These are phyloP conservation scores for Cucurbita pepo DNA, from an alignment of 306 rosid genomes.

Conservation along the genomic window DNA sequence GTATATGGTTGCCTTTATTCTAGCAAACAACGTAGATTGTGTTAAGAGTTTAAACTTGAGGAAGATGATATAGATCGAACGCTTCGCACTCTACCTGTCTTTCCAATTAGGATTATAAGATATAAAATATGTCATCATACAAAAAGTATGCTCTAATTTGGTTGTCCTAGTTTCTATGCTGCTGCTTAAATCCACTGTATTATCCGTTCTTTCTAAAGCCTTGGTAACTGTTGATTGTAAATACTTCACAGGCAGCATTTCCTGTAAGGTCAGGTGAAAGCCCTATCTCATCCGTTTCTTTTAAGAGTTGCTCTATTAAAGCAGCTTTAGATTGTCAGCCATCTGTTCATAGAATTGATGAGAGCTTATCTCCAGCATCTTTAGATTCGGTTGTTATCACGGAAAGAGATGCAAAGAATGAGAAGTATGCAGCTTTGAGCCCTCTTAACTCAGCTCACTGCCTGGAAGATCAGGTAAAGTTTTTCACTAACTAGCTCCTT, in stretches of 20 bases:
- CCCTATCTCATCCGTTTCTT: conserved; percentile 55
- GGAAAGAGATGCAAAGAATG: conserved; percentile 64
- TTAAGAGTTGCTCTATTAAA: conserved; percentile 39
- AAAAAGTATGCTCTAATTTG: not conserved
- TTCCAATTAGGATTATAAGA: not conserved
- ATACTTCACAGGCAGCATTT: conserved; percentile 42
- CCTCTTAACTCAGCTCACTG: conserved; percentile 53
- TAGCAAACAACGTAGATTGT: not conserved
- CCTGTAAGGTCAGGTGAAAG: conserved; percentile 65
- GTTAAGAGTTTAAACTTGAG: not conserved
- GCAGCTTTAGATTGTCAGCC: conserved; percentile 51
- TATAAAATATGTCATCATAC: not conserved
- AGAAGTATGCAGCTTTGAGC: conserved; percentile 36
- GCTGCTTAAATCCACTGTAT: not conserved
- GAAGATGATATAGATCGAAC: not conserved
- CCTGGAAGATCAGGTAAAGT: conserved; percentile 68
- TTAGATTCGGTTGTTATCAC: conserved; percentile 80
- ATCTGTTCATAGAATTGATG: conserved; percentile 51
- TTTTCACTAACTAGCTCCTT: not conserved
- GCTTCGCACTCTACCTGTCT: not conserved
- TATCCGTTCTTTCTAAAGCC: not conserved
- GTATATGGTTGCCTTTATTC: not conserved
- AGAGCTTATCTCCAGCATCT: conserved; percentile 70
- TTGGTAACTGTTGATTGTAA: conserved; percentile 6
- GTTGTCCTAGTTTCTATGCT: not conserved